Percentiles rank a stretch among this genome's conserved stretches.
Evolutionary conservation across 2,329 filamentous ascomycete species (phyloP).

Genomic region (Apiospora marii): DNA sequence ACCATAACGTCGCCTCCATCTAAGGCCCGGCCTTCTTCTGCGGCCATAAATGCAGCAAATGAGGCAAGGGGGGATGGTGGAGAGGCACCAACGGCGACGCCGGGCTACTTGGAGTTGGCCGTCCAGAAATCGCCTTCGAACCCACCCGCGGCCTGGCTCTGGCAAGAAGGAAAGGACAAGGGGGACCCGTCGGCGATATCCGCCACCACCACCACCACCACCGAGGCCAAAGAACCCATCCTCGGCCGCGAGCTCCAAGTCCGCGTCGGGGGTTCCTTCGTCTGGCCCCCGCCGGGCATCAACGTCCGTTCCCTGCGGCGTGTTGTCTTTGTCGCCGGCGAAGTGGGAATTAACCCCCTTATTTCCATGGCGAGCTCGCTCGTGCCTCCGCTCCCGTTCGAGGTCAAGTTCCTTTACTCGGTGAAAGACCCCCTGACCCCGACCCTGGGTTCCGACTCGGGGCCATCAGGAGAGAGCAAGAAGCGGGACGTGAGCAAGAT

Average conservation of each 20-base stretch:
- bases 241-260: slow-evolving; percentile 67
- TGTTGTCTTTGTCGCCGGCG: slow-evolving; percentile 80
- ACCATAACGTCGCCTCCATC: slow-evolving; percentile 83
- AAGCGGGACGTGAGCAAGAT: slow-evolving; percentile 44
- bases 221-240: slow-evolving; percentile 50
- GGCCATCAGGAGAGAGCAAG: background rate
- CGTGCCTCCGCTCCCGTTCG: slow-evolving; percentile 47
- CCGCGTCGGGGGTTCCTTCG: slow-evolving; percentile 81
- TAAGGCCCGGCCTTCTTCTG: slow-evolving; percentile 48
- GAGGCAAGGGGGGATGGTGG: background rate
- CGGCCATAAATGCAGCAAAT: slow-evolving; percentile 6
- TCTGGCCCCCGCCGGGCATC: slow-evolving; percentile 71
- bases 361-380: slow-evolving; percentile 69
- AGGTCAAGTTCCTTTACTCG: slow-evolving; percentile 70
- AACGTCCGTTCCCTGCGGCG: slow-evolving; percentile 56
- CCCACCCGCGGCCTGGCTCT: slow-evolving; percentile 79
- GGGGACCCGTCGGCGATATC: slow-evolving; percentile 35
- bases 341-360: slow-evolving; percentile 83
- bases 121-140: slow-evolving; percentile 76
- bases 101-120: slow-evolving; percentile 75
- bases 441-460: slow-evolving; percentile 21
- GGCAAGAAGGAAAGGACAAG: slow-evolving; percentile 50
- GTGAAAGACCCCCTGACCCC: slow-evolving; percentile 45
- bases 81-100: background rate
- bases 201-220: slow-evolving; percentile 33